Evolutionary conservation across 176 grass and related monocot species (phyloP), one percentile per base, ranked within the genome.

Genomic region (Melocanna baccifera): DNA sequence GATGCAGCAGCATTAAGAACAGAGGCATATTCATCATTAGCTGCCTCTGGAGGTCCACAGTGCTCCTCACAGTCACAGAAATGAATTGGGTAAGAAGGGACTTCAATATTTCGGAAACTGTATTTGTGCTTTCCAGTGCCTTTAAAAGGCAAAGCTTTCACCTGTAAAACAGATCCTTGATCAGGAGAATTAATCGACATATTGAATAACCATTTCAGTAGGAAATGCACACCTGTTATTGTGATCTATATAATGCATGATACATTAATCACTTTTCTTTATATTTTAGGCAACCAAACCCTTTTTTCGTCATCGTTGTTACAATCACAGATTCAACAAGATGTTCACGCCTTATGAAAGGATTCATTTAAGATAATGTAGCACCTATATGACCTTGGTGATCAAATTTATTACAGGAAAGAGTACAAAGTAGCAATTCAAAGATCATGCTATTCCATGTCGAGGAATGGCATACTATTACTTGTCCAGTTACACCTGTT

Each of bases 41-140:
- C 91, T 86, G 45, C 81, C 75, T 99, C 89, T 22, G 82, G 78
- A 70, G 85, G 89, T 64, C 87, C 93, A 64, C 89, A 94, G 65
- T 99, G 96, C 83, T 99, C 91, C 81, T 99, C 93, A 82, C 96
- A 99, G 81, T 99, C 96, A 46, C 91, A 99, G 74, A 99, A 99
- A 94, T 99, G 96, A 70, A 99, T 84, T 12, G 96, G 96, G 62
- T 92, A 89, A 14, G 91, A 81, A 87, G 96, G 88, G 67, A 94
- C 89, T 83, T 89, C 93, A 51, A 96, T 87, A 34, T 89, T 87
- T 34, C 91, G 91, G 80, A 99, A 99, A 87, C 96, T 96, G 84
- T 99, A 99, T 80, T 99, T 99, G 75, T 99, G 96, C 69, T 99
- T 99, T 62, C 96, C 93, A 45, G 91, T 82, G 69, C 96, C 96